Evolutionary conservation across 371 early-diverging fungal genomes (phyloP).

Genomic region (Apophysomyces ossiformis): DNA sequence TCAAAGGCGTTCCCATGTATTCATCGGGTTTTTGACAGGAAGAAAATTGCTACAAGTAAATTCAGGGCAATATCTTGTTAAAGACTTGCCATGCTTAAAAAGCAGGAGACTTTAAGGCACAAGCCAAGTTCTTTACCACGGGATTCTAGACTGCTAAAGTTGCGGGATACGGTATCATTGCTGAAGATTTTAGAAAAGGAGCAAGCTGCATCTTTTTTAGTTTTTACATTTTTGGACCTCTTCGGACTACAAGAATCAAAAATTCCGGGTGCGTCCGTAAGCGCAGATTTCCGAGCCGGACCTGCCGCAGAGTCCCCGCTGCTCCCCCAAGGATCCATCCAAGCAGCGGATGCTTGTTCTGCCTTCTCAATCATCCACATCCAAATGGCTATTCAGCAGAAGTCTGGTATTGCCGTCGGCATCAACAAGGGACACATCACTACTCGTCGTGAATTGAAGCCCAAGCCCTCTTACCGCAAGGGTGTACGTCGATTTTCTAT

Average conservation of each 20-base stretch:
- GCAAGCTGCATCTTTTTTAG: no score
- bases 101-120: no score
- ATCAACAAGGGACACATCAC: slow-evolving; percentile 89
- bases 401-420: slow-evolving; percentile 81
- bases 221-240: no score
- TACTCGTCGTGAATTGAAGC: slow-evolving; percentile 79
- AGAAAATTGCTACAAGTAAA: no score
- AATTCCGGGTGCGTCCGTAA: neutral
- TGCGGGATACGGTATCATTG: no score
- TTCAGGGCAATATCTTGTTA: no score
- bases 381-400: slow-evolving; percentile 40
- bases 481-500: slow-evolving; percentile 72
- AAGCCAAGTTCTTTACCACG: no score
- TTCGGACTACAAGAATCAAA: neutral
- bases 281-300: neutral
- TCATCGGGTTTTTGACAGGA: no score
- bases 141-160: no score
- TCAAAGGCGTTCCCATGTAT: no score
- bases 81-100: no score
- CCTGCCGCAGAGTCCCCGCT: neutral
- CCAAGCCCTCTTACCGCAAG: slow-evolving; percentile 83
- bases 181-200: no score
- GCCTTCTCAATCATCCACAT: slow-evolving; percentile 11
- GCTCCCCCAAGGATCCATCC: neutral
- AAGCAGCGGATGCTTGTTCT: neutral